Percentiles rank a stretch among this genome's conserved stretches.
Evolutionary conservation across 148 eudicot species (phyloP).

Genomic region (Heliosperma pusillum): DNA sequence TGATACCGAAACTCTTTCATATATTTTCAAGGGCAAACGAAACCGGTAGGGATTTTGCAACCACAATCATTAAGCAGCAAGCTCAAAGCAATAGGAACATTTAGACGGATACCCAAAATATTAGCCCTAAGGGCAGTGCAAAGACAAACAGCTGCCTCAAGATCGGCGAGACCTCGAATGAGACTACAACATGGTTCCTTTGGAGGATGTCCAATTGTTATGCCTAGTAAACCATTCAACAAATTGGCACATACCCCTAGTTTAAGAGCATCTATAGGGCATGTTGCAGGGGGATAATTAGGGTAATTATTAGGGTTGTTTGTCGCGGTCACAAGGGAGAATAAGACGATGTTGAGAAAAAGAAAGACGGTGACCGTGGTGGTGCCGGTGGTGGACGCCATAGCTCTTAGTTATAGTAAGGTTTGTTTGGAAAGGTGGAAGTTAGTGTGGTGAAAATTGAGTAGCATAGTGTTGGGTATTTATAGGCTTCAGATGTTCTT

Average conservation of each 20-base stretch:
- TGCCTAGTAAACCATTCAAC: constrained; percentile 35
- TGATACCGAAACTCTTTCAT: not conserved
- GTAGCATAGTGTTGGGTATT: constrained; percentile 2
- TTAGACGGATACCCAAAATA: constrained; percentile 45
- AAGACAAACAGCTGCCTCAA: constrained; percentile 60
- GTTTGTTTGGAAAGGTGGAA: not conserved
- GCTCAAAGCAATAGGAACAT: constrained; percentile 47
- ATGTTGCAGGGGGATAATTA: constrained; percentile 17
- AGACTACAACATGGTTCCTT: constrained; percentile 52
- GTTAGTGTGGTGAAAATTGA: not conserved
- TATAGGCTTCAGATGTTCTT: constrained; percentile 15
- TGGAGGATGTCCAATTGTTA: constrained; percentile 44
- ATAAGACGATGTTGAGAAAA: constrained; percentile 35
- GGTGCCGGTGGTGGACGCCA: constrained; percentile 16
- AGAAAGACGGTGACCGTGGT: constrained; percentile 28
- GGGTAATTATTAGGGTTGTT: not conserved
- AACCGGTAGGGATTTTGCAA: constrained; percentile 42
- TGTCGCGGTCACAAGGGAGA: constrained; percentile 30
- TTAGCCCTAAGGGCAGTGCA: constrained; percentile 63
- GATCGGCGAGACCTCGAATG: constrained; percentile 44
- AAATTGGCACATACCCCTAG: constrained; percentile 49
- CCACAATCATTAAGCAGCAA: constrained; percentile 48
- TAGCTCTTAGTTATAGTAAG: not conserved
- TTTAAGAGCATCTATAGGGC: constrained; percentile 25
- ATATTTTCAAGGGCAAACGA: constrained; percentile 34